phyloP scores from a whole-genome alignment of 2,329 filamentous ascomycete species.

The Beauveria bassiana region DNA sequence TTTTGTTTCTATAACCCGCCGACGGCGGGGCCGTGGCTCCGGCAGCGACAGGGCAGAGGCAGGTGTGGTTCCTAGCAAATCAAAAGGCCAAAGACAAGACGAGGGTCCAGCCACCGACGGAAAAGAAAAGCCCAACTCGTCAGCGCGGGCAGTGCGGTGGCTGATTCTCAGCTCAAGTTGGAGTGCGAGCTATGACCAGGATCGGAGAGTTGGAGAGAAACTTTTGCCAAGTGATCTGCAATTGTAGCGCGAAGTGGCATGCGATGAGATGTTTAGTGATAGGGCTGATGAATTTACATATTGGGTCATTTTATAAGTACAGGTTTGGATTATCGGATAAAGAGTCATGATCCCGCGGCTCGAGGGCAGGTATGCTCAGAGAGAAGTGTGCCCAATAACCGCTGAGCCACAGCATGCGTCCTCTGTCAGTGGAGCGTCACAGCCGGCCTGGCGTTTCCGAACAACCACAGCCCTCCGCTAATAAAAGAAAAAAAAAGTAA shows the following conservation, averaged over 20 bases:
- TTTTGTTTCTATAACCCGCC: background rate
- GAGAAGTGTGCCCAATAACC: background rate
- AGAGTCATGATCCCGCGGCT: background rate
- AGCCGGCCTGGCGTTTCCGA: background rate
- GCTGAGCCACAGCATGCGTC: background rate
- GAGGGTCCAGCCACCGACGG: background rate
- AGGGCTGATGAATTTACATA: background rate
- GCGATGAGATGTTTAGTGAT: background rate
- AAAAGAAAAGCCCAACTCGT: background rate
- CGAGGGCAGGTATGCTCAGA: background rate
- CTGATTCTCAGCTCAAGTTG: background rate
- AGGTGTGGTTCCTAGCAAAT: background rate
- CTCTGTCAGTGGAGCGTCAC: background rate
- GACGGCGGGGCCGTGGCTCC: slow-evolving; percentile 5
- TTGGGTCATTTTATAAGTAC: background rate
- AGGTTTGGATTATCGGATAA: background rate
- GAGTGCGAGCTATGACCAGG: background rate
- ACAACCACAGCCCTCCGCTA: background rate
- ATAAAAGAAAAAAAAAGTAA: background rate
- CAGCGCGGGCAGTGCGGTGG: background rate
- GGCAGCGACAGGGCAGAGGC: background rate
- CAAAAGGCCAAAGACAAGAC: background rate
- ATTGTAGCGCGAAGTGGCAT: background rate
- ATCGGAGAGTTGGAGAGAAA: background rate
- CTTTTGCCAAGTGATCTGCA: background rate